Evolutionary conservation across 1,139 yeast genomes (phyloP).

Genomic region (Lodderomyces beijingensis): DNA sequence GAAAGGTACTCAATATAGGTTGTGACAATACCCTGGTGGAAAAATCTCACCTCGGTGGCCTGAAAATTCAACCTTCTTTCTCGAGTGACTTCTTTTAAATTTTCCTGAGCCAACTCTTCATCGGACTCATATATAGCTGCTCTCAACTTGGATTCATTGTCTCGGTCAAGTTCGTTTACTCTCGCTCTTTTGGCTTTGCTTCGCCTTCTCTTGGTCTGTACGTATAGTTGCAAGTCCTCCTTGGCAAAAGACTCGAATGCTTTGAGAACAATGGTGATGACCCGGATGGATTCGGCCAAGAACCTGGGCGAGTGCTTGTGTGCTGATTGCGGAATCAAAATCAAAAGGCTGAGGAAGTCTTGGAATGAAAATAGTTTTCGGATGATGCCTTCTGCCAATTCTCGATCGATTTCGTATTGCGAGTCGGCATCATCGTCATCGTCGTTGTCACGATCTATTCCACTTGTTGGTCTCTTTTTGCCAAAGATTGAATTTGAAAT

Average conservation of each 20-base stretch:
- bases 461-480: constrained; percentile 30
- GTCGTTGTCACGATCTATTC: constrained; percentile 3
- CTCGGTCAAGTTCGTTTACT: constrained; percentile 23
- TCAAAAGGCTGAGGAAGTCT: constrained; percentile 55
- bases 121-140: constrained; percentile 41
- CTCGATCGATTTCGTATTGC: constrained; percentile 45
- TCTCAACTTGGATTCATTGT: constrained; percentile 24
- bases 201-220: constrained; percentile 44
- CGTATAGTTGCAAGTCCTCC: constrained; percentile 54
- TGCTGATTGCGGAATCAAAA: constrained; percentile 62
- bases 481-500: constrained; percentile 50
- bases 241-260: constrained; percentile 64
- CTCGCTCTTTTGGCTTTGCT: constrained; percentile 14
- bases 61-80: constrained; percentile 52
- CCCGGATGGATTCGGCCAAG: constrained; percentile 58
- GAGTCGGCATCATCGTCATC: constrained; percentile 20
- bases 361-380: constrained; percentile 58
- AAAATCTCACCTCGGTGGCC: constrained; percentile 36
- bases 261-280: constrained; percentile 63
- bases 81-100: constrained; percentile 31
- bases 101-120: constrained; percentile 34
- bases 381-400: constrained; percentile 46
- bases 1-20: constrained; percentile 49
- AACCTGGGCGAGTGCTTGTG: constrained; percentile 61
- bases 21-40: constrained; percentile 42